These are phyloP conservation scores for Fraxinus velutina DNA, from an alignment of 305 asterid species.

Conservation along the genomic window DNA sequence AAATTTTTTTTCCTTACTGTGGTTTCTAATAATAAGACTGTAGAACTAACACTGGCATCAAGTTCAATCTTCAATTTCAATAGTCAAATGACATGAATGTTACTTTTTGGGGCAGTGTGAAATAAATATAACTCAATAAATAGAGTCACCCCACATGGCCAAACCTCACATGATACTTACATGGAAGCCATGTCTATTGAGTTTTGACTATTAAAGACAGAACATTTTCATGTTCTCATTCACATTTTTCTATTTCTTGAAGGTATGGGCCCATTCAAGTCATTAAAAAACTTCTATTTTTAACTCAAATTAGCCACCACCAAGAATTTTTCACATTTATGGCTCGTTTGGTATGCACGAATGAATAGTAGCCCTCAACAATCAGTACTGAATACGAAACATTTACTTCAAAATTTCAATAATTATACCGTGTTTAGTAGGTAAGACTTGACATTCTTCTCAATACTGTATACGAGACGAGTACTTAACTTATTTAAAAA, in stretches of 20 bases:
- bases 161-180: neutral
- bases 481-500: neutral
- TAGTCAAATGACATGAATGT: neutral
- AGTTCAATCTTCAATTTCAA: neutral
- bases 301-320: slow-evolving; percentile 8
- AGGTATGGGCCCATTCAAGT: neutral
- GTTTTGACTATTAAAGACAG: neutral
- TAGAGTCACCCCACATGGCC: neutral
- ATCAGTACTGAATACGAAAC: neutral
- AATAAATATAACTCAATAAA: neutral
- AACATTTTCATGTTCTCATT: neutral
- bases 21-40: neutral
- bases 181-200: neutral
- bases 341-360: neutral
- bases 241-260: neutral
- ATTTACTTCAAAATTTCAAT: neutral
- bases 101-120: neutral
- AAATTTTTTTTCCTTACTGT: neutral
- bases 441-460: neutral
- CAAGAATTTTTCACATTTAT: slow-evolving; percentile 6
- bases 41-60: neutral
- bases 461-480: neutral
- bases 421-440: neutral
- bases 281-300: neutral
- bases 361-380: neutral